Base-by-base conservation (phyloP, 2,329 filamentous ascomycete genomes). In the Akanthomyces lecanii region DNA sequence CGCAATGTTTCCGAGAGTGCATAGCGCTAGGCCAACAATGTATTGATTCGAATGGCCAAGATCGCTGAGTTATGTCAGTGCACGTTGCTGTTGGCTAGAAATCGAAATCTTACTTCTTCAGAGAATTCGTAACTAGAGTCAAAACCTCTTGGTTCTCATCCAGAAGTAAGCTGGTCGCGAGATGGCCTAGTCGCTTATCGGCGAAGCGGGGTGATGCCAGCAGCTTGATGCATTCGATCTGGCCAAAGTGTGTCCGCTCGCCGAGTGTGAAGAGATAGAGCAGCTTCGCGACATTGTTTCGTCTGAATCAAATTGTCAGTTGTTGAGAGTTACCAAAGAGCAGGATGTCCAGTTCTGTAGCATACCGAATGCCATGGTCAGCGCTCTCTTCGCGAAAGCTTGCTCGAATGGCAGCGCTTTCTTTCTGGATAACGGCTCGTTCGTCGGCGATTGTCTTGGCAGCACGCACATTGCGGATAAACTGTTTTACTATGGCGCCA, bases 371-470 rank as follows among this genome's bases (percentile, higher is more conserved):
- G 74, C 91, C 90, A 69, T 91, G 92, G 75, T 99, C 93, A 73
- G 90, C 88, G 78, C 92, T 96, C 80, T 99, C 95, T 78, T 99
- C 95, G 73, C 95, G 87, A 76, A 99, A 99, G 79, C 94, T 98
- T 69, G 95, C 92, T 78, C 95, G 86, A 74, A 99, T 99, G 54
- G 94, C 91, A 64, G 95, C 95, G 78, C 95, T 99, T 81, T 99
- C 95, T 79, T 99, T 99, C 73, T 98, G 95, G 67, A 99, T 96
- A 63, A 99, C 95, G 59, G 95, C 94, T 74, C 95, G 88, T 81
- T 99, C 95, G 79, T 99, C 95, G 75, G 96, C 96, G 74, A 99
- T 97, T 42, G 95, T 99, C 82, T 99, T 99, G 65, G 95, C 92
- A 66, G 95, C 94, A 76, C 95, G 92, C 75, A 99, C 95, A 79